Evolutionary conservation across 768 basidiomycete genomes (phyloP), one percentile per base, ranked within the genome.

Genomic region (Termitomyces sp.): DNA sequence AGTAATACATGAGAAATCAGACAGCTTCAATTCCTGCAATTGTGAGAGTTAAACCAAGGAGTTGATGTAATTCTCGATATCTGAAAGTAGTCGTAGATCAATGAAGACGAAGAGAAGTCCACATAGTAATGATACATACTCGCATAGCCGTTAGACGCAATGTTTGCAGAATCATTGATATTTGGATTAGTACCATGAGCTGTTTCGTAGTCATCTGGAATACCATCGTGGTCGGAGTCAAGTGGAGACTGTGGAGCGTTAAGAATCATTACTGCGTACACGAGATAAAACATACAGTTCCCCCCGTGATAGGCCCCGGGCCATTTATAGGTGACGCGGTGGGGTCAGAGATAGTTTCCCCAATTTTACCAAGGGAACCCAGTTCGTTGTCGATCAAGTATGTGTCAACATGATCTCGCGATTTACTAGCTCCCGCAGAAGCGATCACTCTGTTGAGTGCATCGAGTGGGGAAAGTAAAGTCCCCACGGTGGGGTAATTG

Each of bases 21-120:
- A n/a, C 7, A 9, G 6, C 16, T 9, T 28, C 1, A 27, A 17
- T 27, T 45, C 45, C 10, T 30, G 28, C 10, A 30, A 47, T 6
- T n/a, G 46, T 12, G 30, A n/a, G 23, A 37, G 8, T 23, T 52
- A 62, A 10, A 70, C 67, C 58, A 72, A 61, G 8, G 71, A 72
- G 53, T 73, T 73, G 57, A 69, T 63, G 46, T 71, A 72, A 57
- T 72, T 72, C 55, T 73, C 71, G 39, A 73, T 72, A 49, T 72
- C 71, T 72, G 40, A n/a, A 47, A 39, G 4, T 23, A 23, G 37
- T 55, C 12, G 56, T 42, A n/a, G 40, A 28, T 21, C 23, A 39
- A n/a, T 17, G 40, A 51, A 1, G 17, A 23, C 39, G 27, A 19
- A 39, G 32, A 27, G 14, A 11, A 10, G 10, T 8, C 11, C n/a